Conservation (phyloP, 1,284 basidiomycete genomes). For the Heterobasidion irregulare region DNA sequence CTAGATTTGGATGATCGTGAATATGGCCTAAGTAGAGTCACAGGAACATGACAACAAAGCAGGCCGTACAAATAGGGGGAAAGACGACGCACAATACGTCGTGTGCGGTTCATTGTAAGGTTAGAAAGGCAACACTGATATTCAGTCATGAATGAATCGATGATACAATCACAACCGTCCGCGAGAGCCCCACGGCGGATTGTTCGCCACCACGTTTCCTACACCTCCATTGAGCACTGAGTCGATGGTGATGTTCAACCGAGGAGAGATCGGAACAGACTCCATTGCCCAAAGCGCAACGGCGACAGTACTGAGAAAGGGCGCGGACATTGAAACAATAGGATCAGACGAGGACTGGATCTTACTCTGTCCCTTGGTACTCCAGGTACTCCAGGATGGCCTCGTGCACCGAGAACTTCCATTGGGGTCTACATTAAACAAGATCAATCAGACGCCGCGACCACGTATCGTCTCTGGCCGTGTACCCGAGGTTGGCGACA, state of each 20-base stretch:
- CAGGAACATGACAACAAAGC: too few species aligned
- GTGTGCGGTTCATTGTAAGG: not conserved
- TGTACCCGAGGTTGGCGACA: conserved; percentile 61
- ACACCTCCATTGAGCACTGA: conserved; percentile 58
- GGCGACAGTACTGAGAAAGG: conserved; percentile 50
- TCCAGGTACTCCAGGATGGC: conserved; percentile 69
- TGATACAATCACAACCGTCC: conserved; percentile 4
- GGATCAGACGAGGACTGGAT: not conserved
- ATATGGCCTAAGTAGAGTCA: too few species aligned
- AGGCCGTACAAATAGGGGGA: too few species aligned
- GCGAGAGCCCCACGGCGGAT: conserved; percentile 44
- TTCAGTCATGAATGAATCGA: not conserved
- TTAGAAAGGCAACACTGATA: too few species aligned
- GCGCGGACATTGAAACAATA: not conserved
- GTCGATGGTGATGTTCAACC: conserved; percentile 47
- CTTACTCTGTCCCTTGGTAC: conserved; percentile 65
- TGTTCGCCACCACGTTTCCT: conserved; percentile 44
- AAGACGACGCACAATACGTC: too few species aligned
- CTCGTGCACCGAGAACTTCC: conserved; percentile 70
- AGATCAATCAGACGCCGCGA: not conserved
- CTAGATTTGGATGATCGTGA: too few species aligned
- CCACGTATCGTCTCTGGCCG: not conserved
- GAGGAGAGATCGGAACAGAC: conserved; percentile 36
- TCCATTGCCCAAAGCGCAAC: conserved; percentile 66
- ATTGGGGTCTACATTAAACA: conserved; percentile 41